Evolutionary conservation across 129 eudicot species (phyloP).

Genomic region (Lactuca sativa): DNA sequence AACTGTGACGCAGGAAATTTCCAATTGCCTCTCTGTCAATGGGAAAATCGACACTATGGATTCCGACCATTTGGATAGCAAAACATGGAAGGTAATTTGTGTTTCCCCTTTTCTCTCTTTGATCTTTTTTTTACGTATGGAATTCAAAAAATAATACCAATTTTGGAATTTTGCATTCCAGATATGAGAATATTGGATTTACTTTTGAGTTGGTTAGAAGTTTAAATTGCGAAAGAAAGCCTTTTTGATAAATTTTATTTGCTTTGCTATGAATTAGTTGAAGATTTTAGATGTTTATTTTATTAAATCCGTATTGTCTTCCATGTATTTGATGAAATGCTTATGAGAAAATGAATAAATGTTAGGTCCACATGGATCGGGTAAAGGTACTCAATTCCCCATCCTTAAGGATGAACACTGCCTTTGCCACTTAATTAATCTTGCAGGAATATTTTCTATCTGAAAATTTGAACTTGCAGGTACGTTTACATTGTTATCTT

Average conservation of each 20-base stretch:
- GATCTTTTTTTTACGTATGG: too few relatives aligned
- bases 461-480: too few relatives aligned
- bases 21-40: too few relatives aligned
- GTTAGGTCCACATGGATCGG: slow-evolving; percentile 94
- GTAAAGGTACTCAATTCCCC: slow-evolving; percentile 88
- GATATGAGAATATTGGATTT: slow-evolving; percentile 4
- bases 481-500: too few relatives aligned
- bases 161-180: background rate
- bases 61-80: too few relatives aligned
- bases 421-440: too few relatives aligned
- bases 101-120: too few relatives aligned
- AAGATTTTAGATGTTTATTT: background rate
- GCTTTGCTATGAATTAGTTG: background rate
- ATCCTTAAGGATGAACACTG: slow-evolving; percentile 84
- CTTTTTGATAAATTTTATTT: background rate
- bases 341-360: slow-evolving; percentile 20
- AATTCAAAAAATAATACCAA: background rate
- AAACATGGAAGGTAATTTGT: too few relatives aligned
- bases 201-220: background rate
- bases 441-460: too few relatives aligned
- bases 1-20: too few relatives aligned
- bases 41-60: too few relatives aligned
- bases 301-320: slow-evolving; percentile 4
- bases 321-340: slow-evolving; percentile 13
- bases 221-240: background rate